These are phyloP conservation scores for Tetracladium maxilliforme DNA, from an alignment of 2,329 filamentous ascomycete species.

Conservation along the genomic window DNA sequence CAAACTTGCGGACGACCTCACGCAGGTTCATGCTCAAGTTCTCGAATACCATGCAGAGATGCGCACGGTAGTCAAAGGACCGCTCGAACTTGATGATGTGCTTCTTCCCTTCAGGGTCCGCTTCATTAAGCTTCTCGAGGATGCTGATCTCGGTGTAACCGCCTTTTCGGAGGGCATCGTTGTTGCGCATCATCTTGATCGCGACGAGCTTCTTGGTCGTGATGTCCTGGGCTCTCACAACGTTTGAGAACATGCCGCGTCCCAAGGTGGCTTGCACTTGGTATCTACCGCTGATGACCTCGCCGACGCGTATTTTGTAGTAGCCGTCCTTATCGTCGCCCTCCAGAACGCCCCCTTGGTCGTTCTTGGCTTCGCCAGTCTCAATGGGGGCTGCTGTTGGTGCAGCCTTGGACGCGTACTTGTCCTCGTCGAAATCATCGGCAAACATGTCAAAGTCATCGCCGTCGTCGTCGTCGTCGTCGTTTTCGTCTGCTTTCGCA, in stretches of 20 bases:
- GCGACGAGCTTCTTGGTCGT: constrained; percentile 67
- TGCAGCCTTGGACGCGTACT: constrained; percentile 39
- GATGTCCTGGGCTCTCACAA: constrained; percentile 76
- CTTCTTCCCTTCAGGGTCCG: constrained; percentile 79
- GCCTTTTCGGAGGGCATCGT: constrained; percentile 84
- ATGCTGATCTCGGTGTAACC: constrained; percentile 93
- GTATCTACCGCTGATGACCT: constrained; percentile 79
- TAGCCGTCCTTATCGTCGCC: constrained; percentile 93
- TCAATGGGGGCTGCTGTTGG: constrained; percentile 21
- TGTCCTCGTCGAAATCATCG: constrained; percentile 57
- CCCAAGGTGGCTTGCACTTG: constrained; percentile 78
- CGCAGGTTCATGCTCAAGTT: constrained; percentile 86
- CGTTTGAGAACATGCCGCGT: constrained; percentile 91
- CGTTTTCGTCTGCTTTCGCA: constrained; percentile 27
- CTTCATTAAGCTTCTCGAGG: constrained; percentile 69
- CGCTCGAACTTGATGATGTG: constrained; percentile 81
- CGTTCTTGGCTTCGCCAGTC: constrained; percentile 37
- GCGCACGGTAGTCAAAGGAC: constrained; percentile 84
- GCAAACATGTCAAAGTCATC: constrained; percentile 86
- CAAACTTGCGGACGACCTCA: constrained; percentile 90
- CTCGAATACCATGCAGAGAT: constrained; percentile 95
- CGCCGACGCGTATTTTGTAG: constrained; percentile 87
- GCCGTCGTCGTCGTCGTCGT: constrained; percentile 41
- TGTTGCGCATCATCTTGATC: constrained; percentile 96
- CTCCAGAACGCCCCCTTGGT: constrained; percentile 67